Evolutionary conservation across 2,329 filamentous ascomycete genomes (phyloP), one percentile per base, ranked within the genome.

Genomic region (Ophiostoma ips): DNA sequence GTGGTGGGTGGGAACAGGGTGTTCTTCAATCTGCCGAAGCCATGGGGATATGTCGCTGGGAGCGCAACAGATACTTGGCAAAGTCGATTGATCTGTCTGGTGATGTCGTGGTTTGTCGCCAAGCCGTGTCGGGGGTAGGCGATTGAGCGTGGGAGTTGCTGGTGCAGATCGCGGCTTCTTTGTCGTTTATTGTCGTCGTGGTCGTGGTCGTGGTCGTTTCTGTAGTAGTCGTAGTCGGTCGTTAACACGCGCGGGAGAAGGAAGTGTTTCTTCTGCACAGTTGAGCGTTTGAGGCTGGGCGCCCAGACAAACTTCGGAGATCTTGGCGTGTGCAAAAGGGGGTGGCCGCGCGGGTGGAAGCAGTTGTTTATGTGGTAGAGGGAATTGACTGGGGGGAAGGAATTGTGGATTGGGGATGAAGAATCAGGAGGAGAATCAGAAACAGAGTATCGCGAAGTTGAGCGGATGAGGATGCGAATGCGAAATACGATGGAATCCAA

Each of bases 251-350:
- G 50, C 46, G 44, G 35, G 33, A 36, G 40, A 35, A 34, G 30
- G 16, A 24, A 19, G 43, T 33, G 43, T 21, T 44, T 45, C 43
- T 44, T 33, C 28, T 46, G 40, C 40, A 41, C n/a, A 33, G 37
- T 43, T 34, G 40, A 18, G 46, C 31, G 33, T 18, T 35, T 48
- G 46, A 43, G 50, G 40, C 50, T 52, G 50, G 50, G 50, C 50
- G 50, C 50, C 50, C 40, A 52, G 50, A 52, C 4, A 40, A 48
- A 33, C 40, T 31, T 48, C 50, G 33, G 37, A 34, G 36, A 16
- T 21, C 33, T 21, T 49, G 34, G 50, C 50, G 46, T 49, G 19
- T 45, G 43, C 43, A 33, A 45, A n/a, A 45, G 43, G 43, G 43
- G 43, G 43, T 28, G 43, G 43, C 43, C 19, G 43, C 33, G 43